A percentile compares a stretch with the other conserved stretches of the same genome.
Conservation (phyloP, 2,329 filamentous ascomycete species). For the Neonectria hederae region DNA sequence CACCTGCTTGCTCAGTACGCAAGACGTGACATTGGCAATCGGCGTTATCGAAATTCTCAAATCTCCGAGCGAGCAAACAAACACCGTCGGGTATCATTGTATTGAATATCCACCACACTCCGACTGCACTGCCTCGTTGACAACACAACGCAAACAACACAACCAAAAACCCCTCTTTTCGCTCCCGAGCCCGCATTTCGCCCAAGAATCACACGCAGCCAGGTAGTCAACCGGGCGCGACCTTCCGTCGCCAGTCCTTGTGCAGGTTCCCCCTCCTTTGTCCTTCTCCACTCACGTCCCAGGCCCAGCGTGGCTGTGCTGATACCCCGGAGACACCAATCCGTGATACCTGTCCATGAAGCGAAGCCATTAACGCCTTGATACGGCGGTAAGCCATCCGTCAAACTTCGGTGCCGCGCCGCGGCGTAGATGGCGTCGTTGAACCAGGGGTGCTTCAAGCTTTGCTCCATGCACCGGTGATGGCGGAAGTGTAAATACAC, state of each 20-base stretch:
- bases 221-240: not conserved
- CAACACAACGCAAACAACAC: not conserved
- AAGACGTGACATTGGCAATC: not conserved
- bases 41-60: not conserved
- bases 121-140: slow-evolving; percentile 15
- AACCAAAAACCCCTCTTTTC: slow-evolving; percentile 6
- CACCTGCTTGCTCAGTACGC: not conserved
- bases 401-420: not conserved
- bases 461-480: not conserved
- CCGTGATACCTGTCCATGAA: not conserved
- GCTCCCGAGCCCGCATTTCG: slow-evolving; percentile 1
- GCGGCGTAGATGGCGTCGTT: not conserved
- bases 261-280: not conserved
- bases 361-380: not conserved
- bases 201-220: not conserved
- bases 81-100: not conserved
- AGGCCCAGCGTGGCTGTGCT: slow-evolving; percentile 15
- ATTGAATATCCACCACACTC: slow-evolving; percentile 8
- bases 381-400: not conserved
- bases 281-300: slow-evolving; percentile 1
- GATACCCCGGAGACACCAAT: slow-evolving; percentile 1
- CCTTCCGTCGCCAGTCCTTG: not conserved
- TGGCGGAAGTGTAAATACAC: not conserved
- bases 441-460: not conserved
- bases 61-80: not conserved